phyloP scores from a whole-genome alignment of 352 stramenopile genomes.

The Nothophytophthora sp. region DNA sequence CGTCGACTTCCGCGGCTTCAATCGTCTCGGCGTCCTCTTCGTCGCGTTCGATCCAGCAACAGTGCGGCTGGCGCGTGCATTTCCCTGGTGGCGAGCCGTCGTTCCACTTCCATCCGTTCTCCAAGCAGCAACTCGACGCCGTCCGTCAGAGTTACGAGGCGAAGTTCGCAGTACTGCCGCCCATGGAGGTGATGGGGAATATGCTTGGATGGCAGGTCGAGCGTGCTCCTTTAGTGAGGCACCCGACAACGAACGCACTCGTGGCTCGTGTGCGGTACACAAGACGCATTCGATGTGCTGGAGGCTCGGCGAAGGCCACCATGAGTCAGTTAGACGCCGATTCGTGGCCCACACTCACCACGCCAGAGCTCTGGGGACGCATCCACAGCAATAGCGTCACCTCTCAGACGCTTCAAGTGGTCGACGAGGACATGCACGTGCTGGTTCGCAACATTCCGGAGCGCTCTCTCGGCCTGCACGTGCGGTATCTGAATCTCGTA shows the following conservation, averaged over 20 bases:
- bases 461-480: conserved; percentile 7
- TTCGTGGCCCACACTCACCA: conserved; percentile 33
- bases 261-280: conserved; percentile 32
- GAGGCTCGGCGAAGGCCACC: conserved; percentile 16
- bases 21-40: conserved; percentile 13
- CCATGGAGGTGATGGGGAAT: conserved; percentile 12
- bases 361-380: conserved; percentile 24
- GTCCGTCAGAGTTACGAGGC: conserved; percentile 32
- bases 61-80: conserved; percentile 26
- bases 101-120: conserved; percentile 40
- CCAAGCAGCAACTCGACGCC: conserved; percentile 24
- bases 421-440: conserved; percentile 31
- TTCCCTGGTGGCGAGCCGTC: conserved; percentile 28
- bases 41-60: conserved; percentile 14
- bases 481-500: conserved; percentile 42
- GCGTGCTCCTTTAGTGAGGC: conserved; percentile 17
- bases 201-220: conserved; percentile 41
- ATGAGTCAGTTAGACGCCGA: conserved; percentile 30
- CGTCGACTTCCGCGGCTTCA: conserved; percentile 4
- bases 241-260: conserved; percentile 12
- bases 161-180: conserved; percentile 16
- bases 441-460: conserved; percentile 27
- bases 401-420: conserved; percentile 32
- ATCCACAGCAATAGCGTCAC: conserved; percentile 24
- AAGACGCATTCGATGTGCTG: conserved; percentile 32